Evolutionary conservation across 2,329 filamentous ascomycete species (phyloP).

Genomic region (Akanthomyces dipterigenus): DNA sequence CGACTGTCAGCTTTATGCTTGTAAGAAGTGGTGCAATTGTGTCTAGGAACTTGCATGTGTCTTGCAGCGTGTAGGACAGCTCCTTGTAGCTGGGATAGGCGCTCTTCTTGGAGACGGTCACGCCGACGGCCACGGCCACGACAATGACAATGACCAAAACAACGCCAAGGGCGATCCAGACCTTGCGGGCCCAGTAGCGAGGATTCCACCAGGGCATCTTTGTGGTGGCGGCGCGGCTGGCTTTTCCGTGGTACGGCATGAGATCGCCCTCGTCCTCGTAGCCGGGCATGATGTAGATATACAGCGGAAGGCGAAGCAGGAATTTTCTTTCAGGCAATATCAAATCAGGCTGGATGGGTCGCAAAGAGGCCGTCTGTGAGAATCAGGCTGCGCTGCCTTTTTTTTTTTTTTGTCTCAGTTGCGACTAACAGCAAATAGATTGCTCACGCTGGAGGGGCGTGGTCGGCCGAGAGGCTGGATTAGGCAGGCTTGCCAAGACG

Average conservation of each 20-base stretch:
- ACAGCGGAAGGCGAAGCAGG: not conserved
- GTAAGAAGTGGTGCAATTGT: too few relatives aligned
- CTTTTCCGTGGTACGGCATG: slow-evolving; percentile 12
- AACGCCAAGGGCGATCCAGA: slow-evolving; percentile 38
- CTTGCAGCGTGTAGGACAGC: slow-evolving; percentile 40
- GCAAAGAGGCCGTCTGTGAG: not conserved
- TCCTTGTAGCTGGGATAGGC: slow-evolving; percentile 42
- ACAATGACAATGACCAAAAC: slow-evolving; percentile 38
- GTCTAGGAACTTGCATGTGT: slow-evolving; percentile 47
- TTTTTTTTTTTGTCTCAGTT: too few relatives aligned
- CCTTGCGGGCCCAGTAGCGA: slow-evolving; percentile 45
- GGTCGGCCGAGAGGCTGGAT: not conserved
- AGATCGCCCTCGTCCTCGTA: slow-evolving; percentile 20
- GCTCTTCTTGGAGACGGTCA: slow-evolving; percentile 32
- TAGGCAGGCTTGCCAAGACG: slow-evolving; percentile 1
- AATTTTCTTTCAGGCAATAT: too few relatives aligned
- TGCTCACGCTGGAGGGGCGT: not conserved
- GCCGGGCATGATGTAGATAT: slow-evolving; percentile 1
- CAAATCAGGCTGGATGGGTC: not conserved
- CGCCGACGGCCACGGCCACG: slow-evolving; percentile 40
- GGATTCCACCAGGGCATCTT: slow-evolving; percentile 39
- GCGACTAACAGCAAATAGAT: not conserved
- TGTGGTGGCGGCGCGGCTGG: slow-evolving; percentile 18
- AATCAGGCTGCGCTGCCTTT: not conserved
- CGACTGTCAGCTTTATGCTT: not conserved